A percentile compares a stretch with the other conserved stretches of the same genome.
Evolutionary conservation across 805 yeast genomes (phyloP).

Genomic region (Crinitomyces ghanaensis): DNA sequence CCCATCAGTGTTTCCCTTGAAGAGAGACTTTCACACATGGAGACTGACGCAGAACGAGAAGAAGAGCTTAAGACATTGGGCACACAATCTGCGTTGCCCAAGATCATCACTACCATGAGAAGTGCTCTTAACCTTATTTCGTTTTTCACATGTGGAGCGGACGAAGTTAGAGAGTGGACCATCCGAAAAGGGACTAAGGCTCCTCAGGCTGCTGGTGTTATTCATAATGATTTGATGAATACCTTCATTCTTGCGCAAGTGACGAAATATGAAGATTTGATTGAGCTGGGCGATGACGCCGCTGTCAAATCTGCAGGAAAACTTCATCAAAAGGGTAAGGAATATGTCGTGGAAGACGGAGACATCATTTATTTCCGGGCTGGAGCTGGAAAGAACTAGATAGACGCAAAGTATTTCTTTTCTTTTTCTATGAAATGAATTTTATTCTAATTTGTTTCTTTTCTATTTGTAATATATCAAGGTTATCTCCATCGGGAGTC

Average conservation of each 20-base stretch:
- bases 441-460: too few species aligned
- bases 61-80: conserved; percentile 15
- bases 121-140: conserved; percentile 59
- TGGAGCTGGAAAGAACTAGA: conserved; percentile 12
- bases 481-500: too few species aligned
- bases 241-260: conserved; percentile 75
- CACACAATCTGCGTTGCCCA: conserved; percentile 42
- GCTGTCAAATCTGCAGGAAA: conserved; percentile 47
- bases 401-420: neutral
- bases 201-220: conserved; percentile 83
- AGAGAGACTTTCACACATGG: conserved; percentile 46
- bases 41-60: conserved; percentile 21
- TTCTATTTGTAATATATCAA: too few species aligned
- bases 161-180: conserved; percentile 86
- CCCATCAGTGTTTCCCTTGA: conserved; percentile 64
- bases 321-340: conserved; percentile 59
- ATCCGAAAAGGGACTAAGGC: conserved; percentile 65
- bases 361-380: conserved; percentile 65
- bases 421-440: too few species aligned
- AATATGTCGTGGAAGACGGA: conserved; percentile 72
- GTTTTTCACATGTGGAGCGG: conserved; percentile 77
- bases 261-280: conserved; percentile 51
- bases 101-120: conserved; percentile 55
- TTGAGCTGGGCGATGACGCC: conserved; percentile 40
- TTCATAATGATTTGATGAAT: conserved; percentile 73